Evolutionary conservation across 2,329 filamentous ascomycete species (phyloP), one percentile per base, ranked within the genome.

Genomic region (Verticillium dahliae): DNA sequence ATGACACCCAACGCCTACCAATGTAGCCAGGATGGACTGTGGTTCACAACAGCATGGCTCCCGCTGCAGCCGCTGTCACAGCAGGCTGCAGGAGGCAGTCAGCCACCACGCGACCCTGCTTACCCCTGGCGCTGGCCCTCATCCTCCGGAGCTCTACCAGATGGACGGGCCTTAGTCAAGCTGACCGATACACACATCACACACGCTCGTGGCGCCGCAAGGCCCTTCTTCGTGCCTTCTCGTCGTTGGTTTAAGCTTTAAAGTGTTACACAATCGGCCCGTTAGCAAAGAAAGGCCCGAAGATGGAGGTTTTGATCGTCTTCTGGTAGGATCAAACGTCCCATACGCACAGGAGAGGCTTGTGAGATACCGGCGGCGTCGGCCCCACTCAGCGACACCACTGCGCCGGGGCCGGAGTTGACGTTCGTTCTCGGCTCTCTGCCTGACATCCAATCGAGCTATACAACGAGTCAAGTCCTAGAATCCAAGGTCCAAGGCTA

Each of bases 231-330:
- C 22, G 59, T 39, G 41, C 6, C 50, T 22, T 14, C 7, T 57
- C 13, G 59, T 22, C 27, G 60, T 61, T 18, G 15, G 15, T 56
- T 59, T 41, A 57, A 59, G 60, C 56, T 56, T 63, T 61, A 50
- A 18, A 56, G 55, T 50, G 22, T 18, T 50, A 22, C 2, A 41
- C 39, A 50, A 50, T 50, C 45, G 45, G 45, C 45, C 45, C 45
- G 45, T 50, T 50, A 22, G n/a, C 18, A 50, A n/a, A 50, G 6
- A 50, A 50, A 50, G n/a, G 13, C 18, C 45, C 45, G 45, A 50
- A 10, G 45, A 50, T 22, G 45, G 45, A 50, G 45, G 45, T 50
- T 50, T 22, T 50, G 9, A 50, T 22, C 9, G 9, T 22, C n/a
- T 11, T 22, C 45, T 50, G 45, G 45, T 50, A 50, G 45, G 45